A percentile compares a stretch with the other conserved stretches of the same genome.
phyloP scores from a whole-genome alignment of 306 rosid species.

The Cucumis hystrix region DNA sequence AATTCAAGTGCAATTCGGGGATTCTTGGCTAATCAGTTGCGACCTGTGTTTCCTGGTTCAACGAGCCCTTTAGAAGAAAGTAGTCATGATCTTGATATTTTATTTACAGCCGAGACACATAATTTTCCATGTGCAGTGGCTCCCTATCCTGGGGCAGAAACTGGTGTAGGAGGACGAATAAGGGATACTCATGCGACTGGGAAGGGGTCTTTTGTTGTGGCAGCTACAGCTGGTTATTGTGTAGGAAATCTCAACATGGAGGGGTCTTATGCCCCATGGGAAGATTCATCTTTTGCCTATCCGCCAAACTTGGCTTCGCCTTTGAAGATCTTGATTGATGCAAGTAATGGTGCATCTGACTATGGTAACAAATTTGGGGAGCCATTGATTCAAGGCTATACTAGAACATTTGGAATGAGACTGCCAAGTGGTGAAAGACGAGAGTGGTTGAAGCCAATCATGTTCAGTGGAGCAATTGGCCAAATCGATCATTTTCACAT shows the following conservation, averaged over 20 bases:
- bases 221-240: constrained; percentile 91
- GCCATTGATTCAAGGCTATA: constrained; percentile 93
- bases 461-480: constrained; percentile 91
- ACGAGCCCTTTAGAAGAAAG: background rate
- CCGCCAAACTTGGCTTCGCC: constrained; percentile 86
- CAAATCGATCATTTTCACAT: constrained; percentile 77
- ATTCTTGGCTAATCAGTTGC: constrained; percentile 46
- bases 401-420: constrained; percentile 92
- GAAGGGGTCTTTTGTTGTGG: constrained; percentile 82
- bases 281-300: constrained; percentile 63
- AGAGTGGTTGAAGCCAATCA: constrained; percentile 96
- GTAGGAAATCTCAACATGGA: constrained; percentile 73
- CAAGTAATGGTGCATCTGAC: constrained; percentile 91
- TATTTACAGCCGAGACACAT: constrained; percentile 27
- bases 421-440: constrained; percentile 86
- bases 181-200: constrained; percentile 97
- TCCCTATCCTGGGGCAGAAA: constrained; percentile 93
- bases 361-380: constrained; percentile 96
- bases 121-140: constrained; percentile 98
- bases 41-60: background rate
- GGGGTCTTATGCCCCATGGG: constrained; percentile 81
- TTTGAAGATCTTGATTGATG: constrained; percentile 70
- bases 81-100: background rate
- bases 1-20: constrained; percentile 91
- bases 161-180: constrained; percentile 91